Percentiles rank a stretch among this genome's conserved stretches.
Conservation (phyloP, 257 asterid species). For the Nicotiana tabacum region DNA sequence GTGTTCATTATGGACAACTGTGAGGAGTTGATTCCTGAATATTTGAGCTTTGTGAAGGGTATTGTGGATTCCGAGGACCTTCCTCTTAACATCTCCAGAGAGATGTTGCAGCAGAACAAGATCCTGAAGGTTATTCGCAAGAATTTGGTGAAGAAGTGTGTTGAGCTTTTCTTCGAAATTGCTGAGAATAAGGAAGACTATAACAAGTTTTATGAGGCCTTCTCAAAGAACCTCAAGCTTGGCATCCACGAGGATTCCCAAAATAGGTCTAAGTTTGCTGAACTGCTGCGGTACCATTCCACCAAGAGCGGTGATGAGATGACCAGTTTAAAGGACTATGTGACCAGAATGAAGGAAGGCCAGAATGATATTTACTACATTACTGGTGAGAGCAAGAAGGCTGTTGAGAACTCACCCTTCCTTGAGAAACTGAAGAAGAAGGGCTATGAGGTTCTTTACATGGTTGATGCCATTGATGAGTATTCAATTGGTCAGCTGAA, state of each 20-base stretch:
- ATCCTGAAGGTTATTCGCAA: conserved; percentile 58
- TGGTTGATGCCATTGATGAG: conserved; percentile 64
- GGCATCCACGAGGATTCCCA: conserved; percentile 55
- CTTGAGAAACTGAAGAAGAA: conserved; percentile 56
- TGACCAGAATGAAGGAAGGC: conserved; percentile 60
- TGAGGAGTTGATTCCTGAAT: conserved; percentile 56
- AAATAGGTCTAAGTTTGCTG: conserved; percentile 44
- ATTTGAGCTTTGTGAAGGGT: conserved; percentile 49
- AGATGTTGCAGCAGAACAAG: conserved; percentile 55
- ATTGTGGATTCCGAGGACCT: conserved; percentile 58
- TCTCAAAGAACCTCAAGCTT: conserved; percentile 51
- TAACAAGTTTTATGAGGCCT: conserved; percentile 49
- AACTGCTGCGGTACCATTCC: conserved; percentile 45
- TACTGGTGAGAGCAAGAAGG: conserved; percentile 60
- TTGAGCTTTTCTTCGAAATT: conserved; percentile 53
- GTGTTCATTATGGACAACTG: conserved; percentile 63
- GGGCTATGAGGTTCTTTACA: conserved; percentile 49
- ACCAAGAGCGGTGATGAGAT: conserved; percentile 56
- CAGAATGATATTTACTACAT: conserved; percentile 51
- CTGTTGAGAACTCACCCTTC: conserved; percentile 63
- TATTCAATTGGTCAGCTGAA: conserved; percentile 52
- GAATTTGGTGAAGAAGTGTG: conserved; percentile 58
- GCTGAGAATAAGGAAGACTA: conserved; percentile 69
- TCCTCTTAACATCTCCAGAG: conserved; percentile 52
- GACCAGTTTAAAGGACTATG: conserved; percentile 61